These are phyloP conservation scores for Ogataea chonburiensis DNA, from an alignment of 805 yeast species.

Conservation along the genomic window DNA sequence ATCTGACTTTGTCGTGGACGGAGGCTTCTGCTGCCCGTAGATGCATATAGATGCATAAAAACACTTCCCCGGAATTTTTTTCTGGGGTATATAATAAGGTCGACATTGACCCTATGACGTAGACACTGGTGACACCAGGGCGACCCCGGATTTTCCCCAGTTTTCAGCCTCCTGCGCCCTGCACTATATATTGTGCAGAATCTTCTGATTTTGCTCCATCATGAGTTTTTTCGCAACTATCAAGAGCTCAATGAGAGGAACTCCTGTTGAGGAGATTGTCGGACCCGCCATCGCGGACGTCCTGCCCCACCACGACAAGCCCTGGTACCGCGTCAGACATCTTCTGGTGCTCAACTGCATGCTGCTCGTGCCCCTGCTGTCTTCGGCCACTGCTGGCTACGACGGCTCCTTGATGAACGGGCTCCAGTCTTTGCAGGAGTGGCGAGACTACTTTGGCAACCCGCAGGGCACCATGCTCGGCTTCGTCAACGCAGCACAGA, in stretches of 20 bases:
- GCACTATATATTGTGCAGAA: slow-evolving; percentile 3
- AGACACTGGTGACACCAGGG: background rate
- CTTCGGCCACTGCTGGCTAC: slow-evolving; percentile 43
- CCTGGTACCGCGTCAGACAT: slow-evolving; percentile 40
- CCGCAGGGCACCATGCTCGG: slow-evolving; percentile 37
- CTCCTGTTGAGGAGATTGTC: slow-evolving; percentile 22
- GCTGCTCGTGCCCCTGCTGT: slow-evolving; percentile 35
- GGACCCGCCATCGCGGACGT: slow-evolving; percentile 22
- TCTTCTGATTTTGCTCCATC: background rate
- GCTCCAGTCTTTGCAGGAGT: slow-evolving; percentile 40
- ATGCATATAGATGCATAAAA: slow-evolving; percentile 1
- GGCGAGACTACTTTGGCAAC: slow-evolving; percentile 36
- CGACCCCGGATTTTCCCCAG: slow-evolving; percentile 7
- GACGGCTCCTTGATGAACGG: slow-evolving; percentile 48
- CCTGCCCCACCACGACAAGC: slow-evolving; percentile 27
- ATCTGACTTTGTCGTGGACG: slow-evolving; percentile 45
- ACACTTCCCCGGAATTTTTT: background rate
- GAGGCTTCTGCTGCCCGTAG: slow-evolving; percentile 35
- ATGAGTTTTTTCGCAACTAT: slow-evolving; percentile 1
- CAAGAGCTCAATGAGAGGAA: slow-evolving; percentile 1
- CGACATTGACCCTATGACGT: slow-evolving; percentile 9
- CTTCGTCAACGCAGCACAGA: slow-evolving; percentile 37
- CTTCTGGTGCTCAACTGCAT: slow-evolving; percentile 38
- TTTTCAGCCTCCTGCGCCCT: background rate
- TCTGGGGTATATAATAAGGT: slow-evolving; percentile 6